These are phyloP conservation scores for Ophiocordyceps camponoti-leonardi DNA, from an alignment of 2,329 filamentous ascomycete genomes.

Conservation along the genomic window DNA sequence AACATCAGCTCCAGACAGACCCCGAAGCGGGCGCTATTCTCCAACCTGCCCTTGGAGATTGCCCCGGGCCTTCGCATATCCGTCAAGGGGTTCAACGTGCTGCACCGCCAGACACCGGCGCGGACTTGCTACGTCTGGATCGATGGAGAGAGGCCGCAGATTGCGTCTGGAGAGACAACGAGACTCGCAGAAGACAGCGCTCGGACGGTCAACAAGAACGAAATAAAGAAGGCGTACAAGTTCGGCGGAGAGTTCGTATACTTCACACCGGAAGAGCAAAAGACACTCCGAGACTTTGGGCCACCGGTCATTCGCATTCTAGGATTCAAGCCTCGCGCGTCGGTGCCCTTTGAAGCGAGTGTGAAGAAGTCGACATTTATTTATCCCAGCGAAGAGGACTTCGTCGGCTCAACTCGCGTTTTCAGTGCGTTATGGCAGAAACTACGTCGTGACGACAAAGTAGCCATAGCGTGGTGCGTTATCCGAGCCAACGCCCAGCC, in stretches of 20 bases:
- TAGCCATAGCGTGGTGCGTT: slow-evolving; percentile 82
- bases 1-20: slow-evolving; percentile 85
- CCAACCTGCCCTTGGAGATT: slow-evolving; percentile 72
- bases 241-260: slow-evolving; percentile 83
- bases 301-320: slow-evolving; percentile 72
- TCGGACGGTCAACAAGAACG: slow-evolving; percentile 57
- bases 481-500: slow-evolving; percentile 67
- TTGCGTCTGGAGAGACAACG: slow-evolving; percentile 58
- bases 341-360: slow-evolving; percentile 69
- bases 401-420: slow-evolving; percentile 77
- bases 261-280: slow-evolving; percentile 74
- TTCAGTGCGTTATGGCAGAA: slow-evolving; percentile 87
- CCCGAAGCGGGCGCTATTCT: slow-evolving; percentile 72
- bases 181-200: slow-evolving; percentile 64
- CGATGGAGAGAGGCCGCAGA: slow-evolving; percentile 68
- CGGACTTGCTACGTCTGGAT: slow-evolving; percentile 79
- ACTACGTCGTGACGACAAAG: slow-evolving; percentile 58
- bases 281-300: slow-evolving; percentile 62
- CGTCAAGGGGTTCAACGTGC: slow-evolving; percentile 80
- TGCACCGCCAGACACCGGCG: slow-evolving; percentile 68
- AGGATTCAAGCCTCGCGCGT: slow-evolving; percentile 71
- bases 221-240: slow-evolving; percentile 85
- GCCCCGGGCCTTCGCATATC: slow-evolving; percentile 73
- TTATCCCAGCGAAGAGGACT: slow-evolving; percentile 82
- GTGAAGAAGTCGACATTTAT: slow-evolving; percentile 80